Base-by-base conservation (phyloP, 2,329 filamentous ascomycete genomes). In the Stemphylium beticola region DNA sequence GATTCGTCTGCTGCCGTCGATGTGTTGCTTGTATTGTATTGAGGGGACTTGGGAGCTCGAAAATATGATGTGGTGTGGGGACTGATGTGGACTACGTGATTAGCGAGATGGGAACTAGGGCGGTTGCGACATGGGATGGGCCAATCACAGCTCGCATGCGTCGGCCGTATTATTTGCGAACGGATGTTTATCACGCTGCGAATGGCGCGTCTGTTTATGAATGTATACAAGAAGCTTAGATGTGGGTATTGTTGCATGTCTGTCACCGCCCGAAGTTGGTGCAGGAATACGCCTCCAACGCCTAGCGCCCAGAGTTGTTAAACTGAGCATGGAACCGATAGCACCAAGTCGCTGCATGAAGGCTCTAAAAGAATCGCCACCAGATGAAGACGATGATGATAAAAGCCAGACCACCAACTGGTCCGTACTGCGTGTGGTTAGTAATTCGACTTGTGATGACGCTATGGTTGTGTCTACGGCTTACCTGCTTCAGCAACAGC, bases 381-480 rank as follows among this genome's bases (percentile, higher is more conserved):
- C 90, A 96, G 58, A 98, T 78, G 77, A 98, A 92, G 60, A 97
- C 75, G 49, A 98, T 74, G 57, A 98, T 87, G 60, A 98, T 86
- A 53, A 96, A 81, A 2, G 84, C 92, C 53, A 98, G 80, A 2
- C 84, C 91, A 24, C 85, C 93, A 77, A 98, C 87, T 3, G 95
- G 95, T 1, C 92, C 95, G 73, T 98, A 99, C 85, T 87, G 49
- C 34, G 6, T 15, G 15, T 22, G 15, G 60, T 72, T 45, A 70
- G 64, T 50, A 40, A 40, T 44, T 22, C 42, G 40, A 11, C 6
- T 14, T n/a, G 9, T 29, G 2, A n/a, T 18, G 12, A n/a, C 14
- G 7, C 4, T 7, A 45, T 33, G 42, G 11, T 39, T 38, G 31
- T 11, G 10, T 17, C 33, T 9, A 2, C 2, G 3, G 71, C 80